Base-by-base conservation (phyloP, 805 yeast genomes). In the Candida arabinofermentans region DNA sequence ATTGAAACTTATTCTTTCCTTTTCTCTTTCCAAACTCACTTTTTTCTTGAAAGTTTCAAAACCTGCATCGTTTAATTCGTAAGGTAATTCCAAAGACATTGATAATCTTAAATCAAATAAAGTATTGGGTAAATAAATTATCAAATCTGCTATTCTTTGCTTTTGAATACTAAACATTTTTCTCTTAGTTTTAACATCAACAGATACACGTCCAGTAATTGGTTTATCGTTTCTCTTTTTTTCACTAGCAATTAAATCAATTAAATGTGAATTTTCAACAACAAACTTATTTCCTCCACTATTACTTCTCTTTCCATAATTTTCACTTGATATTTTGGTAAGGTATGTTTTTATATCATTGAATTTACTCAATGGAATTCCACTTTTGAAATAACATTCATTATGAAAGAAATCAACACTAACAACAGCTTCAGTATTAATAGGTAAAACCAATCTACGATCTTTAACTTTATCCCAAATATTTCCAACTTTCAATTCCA, bases 21-120 rank as follows among this genome's bases (percentile, higher is more conserved):
- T 89, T 43, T 77, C 75, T 55, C 96, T 70, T 33, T 77, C 75
- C 44, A 74, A 57, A 19, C 72, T 67, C 7, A 43, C 72, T 66
- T 57, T 74, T 68, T 54, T 74, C 66, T 57, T 70, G 69, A 62
- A 76, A 55, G 69, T 72, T 64, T 72, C 75, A 58, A 82, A 51
- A 66, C 81, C 62, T 58, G 77, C 63, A 65, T 61, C 67, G 34
- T 59, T 62, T 43, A 74, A 79, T 26, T 75, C 72, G 19, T 77
- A 75, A 0, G 96, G 96, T 44, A 81, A 59, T 76, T 89, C 97
- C 23, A 85, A 62, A 29, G 87, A 78, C 48, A 90, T 65, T 5
- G 95, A 81, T 27, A 89, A 66, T 51, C 95, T 74, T 51, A 83
- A 69, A 63, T 89, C 97, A 57, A 81, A 82, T 62, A 80, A 71